Evolutionary conservation across 192 early-diverging fungal genomes (phyloP), one percentile per base, ranked within the genome.

Genomic region (Rhizoclosmatium globosum): DNA sequence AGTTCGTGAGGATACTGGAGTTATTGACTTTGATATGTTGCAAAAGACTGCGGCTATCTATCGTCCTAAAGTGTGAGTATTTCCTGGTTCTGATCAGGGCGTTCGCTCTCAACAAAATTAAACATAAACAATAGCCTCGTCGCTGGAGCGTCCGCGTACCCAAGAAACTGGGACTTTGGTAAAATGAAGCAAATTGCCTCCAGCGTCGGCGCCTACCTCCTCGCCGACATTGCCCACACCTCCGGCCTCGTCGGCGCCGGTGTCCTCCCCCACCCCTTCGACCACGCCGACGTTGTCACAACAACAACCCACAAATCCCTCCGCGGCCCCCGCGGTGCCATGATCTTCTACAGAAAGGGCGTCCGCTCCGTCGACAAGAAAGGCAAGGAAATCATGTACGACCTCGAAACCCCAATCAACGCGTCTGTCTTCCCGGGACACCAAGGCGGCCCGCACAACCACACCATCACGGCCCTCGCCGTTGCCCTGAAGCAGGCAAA

Each of bases 231-330:
- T 89, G 98, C 98, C 41, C 98, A 99, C 79, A 94, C 97, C 78
- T 93, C 92, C 77, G 94, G 94, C 46, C 82, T 98, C 46, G 92
- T 99, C 48, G 94, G 97, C 4, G 97, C 98, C 6, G 91, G 88
- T 42, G 93, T 94, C 38, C 79, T 99, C 19, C 93, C 92, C 77
- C 91, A 92, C 76, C 97, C 98, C 15, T 99, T 98, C 82, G 91
- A 94, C 76, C 88, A 93, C 83, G 92, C 96, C 48, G 98, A 99
- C 83, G 93, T 99, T 75, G 98, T 99, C 80, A 99, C 97, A 11
- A 99, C 98, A 43, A 99, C 98, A 67, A 99, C 98, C 2, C 98
- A 99, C 91, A 99, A 99, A 83, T 97, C 97, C 17, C 91, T 99
- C 59, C 90, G 98, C 75, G 98, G 98, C n/a, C 98, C 98, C 44